Base-by-base conservation (phyloP, 148 eudicot genomes). In the Chenopodium suecicum region DNA sequence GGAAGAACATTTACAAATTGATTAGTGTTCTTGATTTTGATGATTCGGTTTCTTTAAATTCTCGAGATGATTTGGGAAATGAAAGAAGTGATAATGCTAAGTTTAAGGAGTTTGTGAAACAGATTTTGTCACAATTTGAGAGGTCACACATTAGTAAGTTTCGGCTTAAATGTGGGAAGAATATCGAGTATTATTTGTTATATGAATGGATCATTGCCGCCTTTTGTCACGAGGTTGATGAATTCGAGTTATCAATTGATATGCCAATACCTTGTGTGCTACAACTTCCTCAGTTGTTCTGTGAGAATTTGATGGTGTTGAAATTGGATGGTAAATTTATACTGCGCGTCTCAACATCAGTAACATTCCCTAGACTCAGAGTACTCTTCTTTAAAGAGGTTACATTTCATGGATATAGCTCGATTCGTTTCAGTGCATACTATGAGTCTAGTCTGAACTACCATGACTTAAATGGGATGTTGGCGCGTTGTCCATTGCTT, bases 311-410 rank as follows among this genome's bases (percentile, higher is more conserved):
- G 13, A 44, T 47, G 76, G 80, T 75, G 62, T 14, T 84, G 41
- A 84, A 84, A 17, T 75, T 84, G 80, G 86, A 69, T 46, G 25
- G 50, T 23, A 60, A 16, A 27, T 75, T 75, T 17, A 52, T 75
- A 56, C 44, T 84, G 27, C 16, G 20, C 19, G 46, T 79, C 34
- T 75, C 79, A 0, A 31, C 41, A 16, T 50, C 67, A 41, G 70
- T 79, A 1, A 41, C 79, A 56, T 83, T 83, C 66, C 82, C 85
- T 6, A 41, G 79, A 19, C 81, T 83, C 46, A 83, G 67, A 68
- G 69, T 79, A 19, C 66, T 74, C 4, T n/a, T 74, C 22, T 50
- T 75, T 7, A 75, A 81, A 25, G 83, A 32, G 32, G 31, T 81
- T 14, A 50, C 7, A 10, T 68, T 81, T 23, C 19, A n/a, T 54